Conservation (phyloP, 2,329 filamentous ascomycete genomes). For the Aspergillus latus region DNA sequence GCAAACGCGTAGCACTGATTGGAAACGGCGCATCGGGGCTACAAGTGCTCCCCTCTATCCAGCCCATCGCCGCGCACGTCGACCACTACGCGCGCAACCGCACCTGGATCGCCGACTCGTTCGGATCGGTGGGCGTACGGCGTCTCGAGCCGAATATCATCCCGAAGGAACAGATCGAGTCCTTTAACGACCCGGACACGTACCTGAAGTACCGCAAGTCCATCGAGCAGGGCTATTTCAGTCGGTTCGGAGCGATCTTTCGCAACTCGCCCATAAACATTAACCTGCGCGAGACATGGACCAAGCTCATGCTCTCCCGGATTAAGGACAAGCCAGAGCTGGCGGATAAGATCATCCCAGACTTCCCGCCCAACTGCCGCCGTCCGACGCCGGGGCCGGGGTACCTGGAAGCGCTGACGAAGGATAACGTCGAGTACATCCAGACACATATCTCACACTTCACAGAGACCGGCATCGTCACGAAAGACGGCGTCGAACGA, state of each 20-base stretch:
- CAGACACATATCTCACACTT: constrained; percentile 59
- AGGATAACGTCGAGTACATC: constrained; percentile 64
- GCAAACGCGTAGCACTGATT: constrained; percentile 56
- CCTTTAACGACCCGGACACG: constrained; percentile 59
- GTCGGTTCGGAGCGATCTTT: constrained; percentile 56
- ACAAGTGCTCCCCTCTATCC: constrained; percentile 48
- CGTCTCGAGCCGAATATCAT: constrained; percentile 59
- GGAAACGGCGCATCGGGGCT: constrained; percentile 64
- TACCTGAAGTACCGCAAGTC: constrained; percentile 62
- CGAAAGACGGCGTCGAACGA: constrained; percentile 55
- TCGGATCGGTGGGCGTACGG: constrained; percentile 55
- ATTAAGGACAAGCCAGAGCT: constrained; percentile 58
- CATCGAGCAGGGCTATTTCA: constrained; percentile 63
- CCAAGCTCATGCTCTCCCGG: constrained; percentile 55
- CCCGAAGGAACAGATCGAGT: constrained; percentile 53
- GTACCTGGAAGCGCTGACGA: constrained; percentile 64
- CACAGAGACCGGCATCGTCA: constrained; percentile 61
- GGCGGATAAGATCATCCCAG: constrained; percentile 57
- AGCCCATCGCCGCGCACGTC: constrained; percentile 46
- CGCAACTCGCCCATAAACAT: constrained; percentile 54
- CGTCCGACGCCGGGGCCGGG: constrained; percentile 66
- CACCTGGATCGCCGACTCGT: constrained; percentile 68
- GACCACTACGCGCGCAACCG: constrained; percentile 65
- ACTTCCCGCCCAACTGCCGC: constrained; percentile 65
- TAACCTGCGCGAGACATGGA: constrained; percentile 50